phyloP scores from a whole-genome alignment of 805 yeast species.

The Spathaspora girioi region DNA sequence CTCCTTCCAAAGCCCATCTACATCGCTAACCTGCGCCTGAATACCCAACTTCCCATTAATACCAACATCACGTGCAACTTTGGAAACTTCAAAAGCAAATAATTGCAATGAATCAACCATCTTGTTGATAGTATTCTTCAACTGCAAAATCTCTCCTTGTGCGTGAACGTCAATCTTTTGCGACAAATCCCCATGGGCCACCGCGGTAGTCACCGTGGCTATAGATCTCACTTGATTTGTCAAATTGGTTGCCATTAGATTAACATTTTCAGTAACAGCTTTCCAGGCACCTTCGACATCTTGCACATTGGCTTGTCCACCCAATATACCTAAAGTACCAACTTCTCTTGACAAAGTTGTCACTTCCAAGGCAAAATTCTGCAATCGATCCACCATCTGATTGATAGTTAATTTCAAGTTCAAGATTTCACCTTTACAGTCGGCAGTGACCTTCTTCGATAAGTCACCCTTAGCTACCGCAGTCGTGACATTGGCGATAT shows the following conservation, averaged over 20 bases:
- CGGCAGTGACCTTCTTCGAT: conserved; percentile 80
- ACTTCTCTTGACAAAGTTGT: conserved; percentile 46
- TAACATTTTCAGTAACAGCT: conserved; percentile 46
- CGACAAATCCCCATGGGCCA: conserved; percentile 83
- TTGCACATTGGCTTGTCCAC: conserved; percentile 50
- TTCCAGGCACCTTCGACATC: conserved; percentile 52
- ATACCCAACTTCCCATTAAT: conserved; percentile 90
- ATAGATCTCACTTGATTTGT: conserved; percentile 81
- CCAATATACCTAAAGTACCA: conserved; percentile 45
- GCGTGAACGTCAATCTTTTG: conserved; percentile 87
- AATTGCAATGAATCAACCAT: conserved; percentile 90
- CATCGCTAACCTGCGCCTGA: conserved; percentile 87
- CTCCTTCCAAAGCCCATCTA: conserved; percentile 89
- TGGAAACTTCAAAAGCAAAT: conserved; percentile 83
- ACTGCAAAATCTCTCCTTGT: conserved; percentile 83
- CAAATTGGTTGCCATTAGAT: conserved; percentile 46
- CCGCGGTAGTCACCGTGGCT: conserved; percentile 89
- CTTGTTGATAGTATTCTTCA: conserved; percentile 82
- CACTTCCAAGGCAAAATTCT: conserved; percentile 44
- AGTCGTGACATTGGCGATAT: conserved; percentile 82
- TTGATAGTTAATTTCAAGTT: conserved; percentile 45
- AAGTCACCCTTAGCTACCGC: conserved; percentile 84
- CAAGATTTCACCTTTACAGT: conserved; percentile 64
- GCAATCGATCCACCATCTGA: conserved; percentile 51
- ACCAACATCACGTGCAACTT: conserved; percentile 91